Conservation (phyloP, 495 filamentous ascomycete species). For the Penicillium subrubescens region DNA sequence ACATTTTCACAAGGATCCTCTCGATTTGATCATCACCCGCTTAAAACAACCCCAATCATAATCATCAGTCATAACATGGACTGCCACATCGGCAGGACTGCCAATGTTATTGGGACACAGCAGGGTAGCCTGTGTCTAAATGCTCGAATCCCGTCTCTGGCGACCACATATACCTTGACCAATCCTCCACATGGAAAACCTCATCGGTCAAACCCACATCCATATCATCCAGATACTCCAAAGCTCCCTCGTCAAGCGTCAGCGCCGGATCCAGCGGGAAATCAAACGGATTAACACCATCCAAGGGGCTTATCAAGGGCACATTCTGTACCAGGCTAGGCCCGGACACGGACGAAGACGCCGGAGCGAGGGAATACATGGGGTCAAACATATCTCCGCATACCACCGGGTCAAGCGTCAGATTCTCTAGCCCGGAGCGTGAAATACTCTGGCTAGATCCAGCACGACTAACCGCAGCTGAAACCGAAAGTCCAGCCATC, state of each 20-base stretch:
- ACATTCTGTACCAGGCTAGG: constrained; percentile 11
- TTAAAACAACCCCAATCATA: constrained; percentile 2
- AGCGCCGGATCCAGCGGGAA: constrained; percentile 26
- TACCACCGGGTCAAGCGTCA: constrained; percentile 16
- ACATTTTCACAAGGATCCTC: not conserved
- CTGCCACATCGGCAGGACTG: constrained; percentile 9
- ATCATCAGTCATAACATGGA: constrained; percentile 13
- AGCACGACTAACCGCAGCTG: not conserved
- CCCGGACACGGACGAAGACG: constrained; percentile 8
- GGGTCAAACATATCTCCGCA: constrained; percentile 24
- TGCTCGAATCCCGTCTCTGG: constrained; percentile 33
- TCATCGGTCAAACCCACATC: constrained; percentile 27
- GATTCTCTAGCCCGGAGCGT: constrained; percentile 14
- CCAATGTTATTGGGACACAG: constrained; percentile 25
- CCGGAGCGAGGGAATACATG: constrained; percentile 20
- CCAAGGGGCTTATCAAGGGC: constrained; percentile 25
- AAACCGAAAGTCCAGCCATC: not conserved
- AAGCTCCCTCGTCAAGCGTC: constrained; percentile 13
- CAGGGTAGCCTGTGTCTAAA: constrained; percentile 28
- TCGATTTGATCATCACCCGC: not conserved
- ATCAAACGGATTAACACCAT: constrained; percentile 26
- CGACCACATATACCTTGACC: constrained; percentile 37
- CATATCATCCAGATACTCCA: constrained; percentile 29
- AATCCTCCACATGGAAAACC: constrained; percentile 30
- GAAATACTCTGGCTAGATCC: constrained; percentile 1